Base-by-base conservation (phyloP, 2,329 filamentous ascomycete genomes). In the Aspergillus fijiensis region DNA sequence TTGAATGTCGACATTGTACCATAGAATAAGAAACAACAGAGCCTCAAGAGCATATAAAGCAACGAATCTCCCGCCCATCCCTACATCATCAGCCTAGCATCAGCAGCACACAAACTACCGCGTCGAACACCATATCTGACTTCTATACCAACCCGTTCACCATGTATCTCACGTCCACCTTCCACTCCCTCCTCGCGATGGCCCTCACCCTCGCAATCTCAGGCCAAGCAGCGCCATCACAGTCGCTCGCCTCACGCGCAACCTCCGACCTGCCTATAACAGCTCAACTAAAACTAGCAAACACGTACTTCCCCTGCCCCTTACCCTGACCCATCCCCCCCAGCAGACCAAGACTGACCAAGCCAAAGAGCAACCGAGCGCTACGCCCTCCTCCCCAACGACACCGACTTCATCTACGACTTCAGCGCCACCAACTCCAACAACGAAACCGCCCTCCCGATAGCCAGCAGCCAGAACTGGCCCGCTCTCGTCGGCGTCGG, bases 361-460 rank as follows among this genome's bases (percentile, higher is more conserved):
- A 2, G 7, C 1, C 14, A 4, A 23, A 69, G 66, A 12, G 59
- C 64, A 19, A 55, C 61, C 7, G 67, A 69, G 25, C 66, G 67
- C 35, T 69, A 68, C 62, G 25, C 65, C 10, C 64, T 69, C 23
- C 65, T 69, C 29, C 59, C 67, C 25, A 62, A 67, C 2, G 59
- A 67, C 52, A 54, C 61, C 21, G 63, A 68, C 51, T 69, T 69
- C 25, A 33, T 69, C 58, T 69, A 64, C 53, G 60, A 68, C 25
- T 67, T 69, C 57, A 58, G 33, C n/a, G 56, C 49, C 5, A 60
- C 14, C 7, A 29, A 5, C 23, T 23, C 7, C 27, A 29, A 29
- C 35, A 39, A 49, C 2, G 45, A 51, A 1, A 2, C 27, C 27
- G 27, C 27, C 27, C 27, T 33, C 6, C 65, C 61, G 1, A 42